Base-by-base conservation (phyloP, 179 eudicot species). In the Amaranthus tricolor region DNA sequence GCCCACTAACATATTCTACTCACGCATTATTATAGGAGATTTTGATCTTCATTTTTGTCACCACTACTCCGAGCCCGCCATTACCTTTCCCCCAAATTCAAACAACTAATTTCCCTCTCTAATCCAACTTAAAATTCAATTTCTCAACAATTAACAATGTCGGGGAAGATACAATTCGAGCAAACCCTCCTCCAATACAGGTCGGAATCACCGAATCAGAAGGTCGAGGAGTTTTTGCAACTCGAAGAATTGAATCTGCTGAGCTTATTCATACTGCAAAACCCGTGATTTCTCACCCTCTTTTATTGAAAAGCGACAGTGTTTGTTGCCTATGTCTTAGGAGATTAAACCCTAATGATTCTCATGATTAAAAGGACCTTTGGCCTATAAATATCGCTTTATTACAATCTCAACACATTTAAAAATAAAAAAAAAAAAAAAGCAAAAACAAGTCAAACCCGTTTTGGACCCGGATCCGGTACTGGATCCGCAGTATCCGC, bases 231-330 rank as follows among this genome's bases (percentile, higher is more conserved):
- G 92, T 92, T 24, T 94, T 92, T 68, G 91, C 97, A 14, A 88
- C 90, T 43, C 89, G 93, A 12, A 85, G 70, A 43, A 89, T 94
- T 66, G 84, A 76, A 14, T 74, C 85, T 17, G 93, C 90, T 13
- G 91, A 94, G 62, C 91, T 94, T 73, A 88, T 94, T 71, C 98
- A 94, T 84, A 85, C 94, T 0, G 98, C 94, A 14, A 80, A 88
- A 64, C 96, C 98, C 64, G 16, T 85, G 16, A 78, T 94, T 67
- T 85, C 92, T 62, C 96, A 94, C 79, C 96, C 98, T 72, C 83
- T 84, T 79, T 81, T 91, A 68, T 63, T 88, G 5, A 67, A 76
- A 63, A 50, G 80, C 68, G 65, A 76, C 47, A 45, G 53, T 51
- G 89, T 85, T 72, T 94, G 98, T 76, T 90, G 90, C 79, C 78